phyloP scores from a whole-genome alignment of 768 basidiomycete genomes.

The Candolleomyces aberdarensis region DNA sequence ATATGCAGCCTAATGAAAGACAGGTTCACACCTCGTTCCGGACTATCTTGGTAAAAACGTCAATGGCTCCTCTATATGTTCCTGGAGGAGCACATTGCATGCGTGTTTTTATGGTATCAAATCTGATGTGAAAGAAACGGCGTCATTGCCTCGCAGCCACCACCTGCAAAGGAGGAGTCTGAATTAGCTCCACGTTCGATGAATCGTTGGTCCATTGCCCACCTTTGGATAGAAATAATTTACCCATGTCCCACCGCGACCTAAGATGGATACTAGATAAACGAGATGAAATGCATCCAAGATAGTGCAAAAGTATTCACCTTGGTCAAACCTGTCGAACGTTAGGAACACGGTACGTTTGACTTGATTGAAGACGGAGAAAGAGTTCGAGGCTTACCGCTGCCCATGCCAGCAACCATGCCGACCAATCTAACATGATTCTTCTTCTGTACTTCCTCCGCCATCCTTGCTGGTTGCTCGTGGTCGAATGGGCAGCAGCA shows the following conservation, averaged over 20 bases:
- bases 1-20: neutral
- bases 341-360: neutral
- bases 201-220: slow-evolving; percentile 1
- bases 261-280: slow-evolving; percentile 25
- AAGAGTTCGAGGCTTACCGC: slow-evolving; percentile 37
- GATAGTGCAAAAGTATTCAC: slow-evolving; percentile 21
- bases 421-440: slow-evolving; percentile 50
- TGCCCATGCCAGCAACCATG: slow-evolving; percentile 57
- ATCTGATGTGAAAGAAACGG: slow-evolving; percentile 32
- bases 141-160: slow-evolving; percentile 7
- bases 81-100: slow-evolving; percentile 67
- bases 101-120: slow-evolving; percentile 73
- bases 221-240: slow-evolving; percentile 14
- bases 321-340: slow-evolving; percentile 46
- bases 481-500: neutral
- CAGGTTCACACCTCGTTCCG: slow-evolving; percentile 51
- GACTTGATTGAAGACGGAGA: neutral
- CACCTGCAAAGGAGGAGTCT: slow-evolving; percentile 7
- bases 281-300: slow-evolving; percentile 5
- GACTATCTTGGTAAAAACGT: slow-evolving; percentile 54
- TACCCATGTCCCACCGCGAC: slow-evolving; percentile 73
- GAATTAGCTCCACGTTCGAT: slow-evolving; percentile 1
- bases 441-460: slow-evolving; percentile 26
- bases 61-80: slow-evolving; percentile 58
- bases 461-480: neutral